Evolutionary conservation across 2,329 filamentous ascomycete species (phyloP), one percentile per base, ranked within the genome.

Genomic region (Neonectria sp.): DNA sequence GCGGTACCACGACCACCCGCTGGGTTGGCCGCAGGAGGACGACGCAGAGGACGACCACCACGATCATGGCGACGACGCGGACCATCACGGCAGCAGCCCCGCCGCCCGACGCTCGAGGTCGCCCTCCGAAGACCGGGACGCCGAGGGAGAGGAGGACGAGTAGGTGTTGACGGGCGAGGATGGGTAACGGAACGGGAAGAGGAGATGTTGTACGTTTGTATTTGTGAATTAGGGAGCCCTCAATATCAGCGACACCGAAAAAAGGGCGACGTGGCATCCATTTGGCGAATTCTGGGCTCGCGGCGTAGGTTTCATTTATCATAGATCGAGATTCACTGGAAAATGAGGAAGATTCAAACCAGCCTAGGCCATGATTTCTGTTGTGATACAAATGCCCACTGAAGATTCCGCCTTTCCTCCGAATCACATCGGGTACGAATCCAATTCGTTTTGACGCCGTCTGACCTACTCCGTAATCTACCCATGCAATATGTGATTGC

Each of bases 1-100:
- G 63, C 76, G 82, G 58, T 91, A 86, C 80, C 85, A 84, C 75
- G 82, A 83, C 25, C 80, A 88, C 68, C 88, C 88, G 4, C 84
- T 88, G 31, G 86, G 85, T 24, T 84, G 81, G 70, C 77, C 84
- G 24, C 81, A 84, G 29, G 80, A 80, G 21, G 79, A 76, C 21
- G 80, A 78, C 27, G 82, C 82, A 46, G 78, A 78, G 27, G 75
- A 81, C 31, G 72, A 73, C 27, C 72, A 76, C 9, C 71, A 76
- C 12, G 75, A 79, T 12, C 78, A 79, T 31, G 46, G 9, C 12
- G 75, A 79, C 15, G 79, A 79, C n/a, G 40, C 40, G 6, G 79
- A 79, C 7, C 74, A 71, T 1, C 75, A 78, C 9, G 66, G 67
- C 25, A 71, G 73, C 43, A 74, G 72, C 51, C 63, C 73, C 43